phyloP scores from a whole-genome alignment of 257 asterid genomes.

The Solanum virginianum region DNA sequence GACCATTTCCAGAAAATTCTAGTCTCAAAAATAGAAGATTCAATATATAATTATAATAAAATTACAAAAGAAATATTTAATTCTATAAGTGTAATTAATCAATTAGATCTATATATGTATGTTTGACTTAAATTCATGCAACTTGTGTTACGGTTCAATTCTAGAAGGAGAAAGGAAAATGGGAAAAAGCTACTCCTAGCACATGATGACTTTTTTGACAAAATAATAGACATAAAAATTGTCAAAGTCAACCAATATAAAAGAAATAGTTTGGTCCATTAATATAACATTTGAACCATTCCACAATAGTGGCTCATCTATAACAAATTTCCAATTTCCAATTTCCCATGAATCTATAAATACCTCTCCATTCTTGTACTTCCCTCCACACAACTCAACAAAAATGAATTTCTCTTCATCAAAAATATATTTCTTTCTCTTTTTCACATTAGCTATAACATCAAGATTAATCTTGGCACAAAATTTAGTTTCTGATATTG shows the following conservation, averaged over 20 bases:
- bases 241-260: background rate
- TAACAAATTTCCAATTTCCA: background rate
- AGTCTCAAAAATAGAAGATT: too few relatives aligned
- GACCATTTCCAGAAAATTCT: too few relatives aligned
- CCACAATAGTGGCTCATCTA: background rate
- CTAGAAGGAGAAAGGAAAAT: background rate
- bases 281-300: background rate
- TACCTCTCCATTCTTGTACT: background rate
- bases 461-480: background rate
- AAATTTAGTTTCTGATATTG: slow-evolving; percentile 3
- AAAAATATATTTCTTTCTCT: background rate
- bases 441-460: background rate
- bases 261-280: background rate
- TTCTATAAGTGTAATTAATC: background rate
- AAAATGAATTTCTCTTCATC: background rate
- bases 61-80: background rate
- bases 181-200: background rate
- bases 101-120: background rate
- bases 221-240: background rate
- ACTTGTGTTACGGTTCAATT: background rate
- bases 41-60: background rate
- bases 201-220: background rate
- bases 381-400: background rate
- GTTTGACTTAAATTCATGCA: background rate
- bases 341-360: background rate